Percentiles rank a stretch among this genome's conserved stretches.
Conservation (phyloP, 116 monocot genomes). For the Dioscorea cayenensis region DNA sequence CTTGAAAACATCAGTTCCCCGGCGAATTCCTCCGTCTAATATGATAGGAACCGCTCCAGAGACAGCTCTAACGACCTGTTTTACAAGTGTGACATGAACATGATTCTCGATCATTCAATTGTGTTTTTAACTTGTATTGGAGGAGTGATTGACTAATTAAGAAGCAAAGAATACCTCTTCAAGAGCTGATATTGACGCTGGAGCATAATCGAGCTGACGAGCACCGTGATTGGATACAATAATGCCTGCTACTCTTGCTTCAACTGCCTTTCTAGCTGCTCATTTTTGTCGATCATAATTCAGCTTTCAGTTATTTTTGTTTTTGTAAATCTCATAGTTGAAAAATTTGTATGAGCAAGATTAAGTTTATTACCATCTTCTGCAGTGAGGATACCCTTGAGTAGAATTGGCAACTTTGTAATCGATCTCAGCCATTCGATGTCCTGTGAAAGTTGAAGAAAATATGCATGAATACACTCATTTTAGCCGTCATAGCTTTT, state of each 20-base stretch:
- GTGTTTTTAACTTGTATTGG: no score
- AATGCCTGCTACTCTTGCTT: conserved; percentile 51
- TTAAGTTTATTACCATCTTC: conserved; percentile 48
- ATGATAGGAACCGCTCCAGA: conserved; percentile 66
- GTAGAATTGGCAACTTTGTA: conserved; percentile 61
- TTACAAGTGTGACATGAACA: no score
- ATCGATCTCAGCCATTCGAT: conserved; percentile 68
- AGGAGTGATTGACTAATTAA: neutral
- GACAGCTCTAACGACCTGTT: conserved; percentile 61
- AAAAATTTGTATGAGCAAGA: neutral
- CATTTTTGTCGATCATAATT: neutral
- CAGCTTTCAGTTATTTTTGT: neutral
- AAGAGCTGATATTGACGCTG: conserved; percentile 63
- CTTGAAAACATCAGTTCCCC: conserved; percentile 80
- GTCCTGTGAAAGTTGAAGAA: conserved; percentile 27
- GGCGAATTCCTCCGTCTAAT: conserved; percentile 68
- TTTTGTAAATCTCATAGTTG: neutral
- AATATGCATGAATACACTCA: neutral
- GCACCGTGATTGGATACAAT: conserved; percentile 85
- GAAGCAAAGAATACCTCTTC: conserved; percentile 49
- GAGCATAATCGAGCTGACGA: conserved; percentile 66
- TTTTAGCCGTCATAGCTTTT: no score
- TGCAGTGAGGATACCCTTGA: conserved; percentile 69
- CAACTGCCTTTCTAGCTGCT: conserved; percentile 61
- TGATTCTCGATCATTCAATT: no score